Percentiles rank a stretch among this genome's conserved stretches.
Conservation (phyloP, 2,329 filamentous ascomycete genomes). For the Colletotrichum caudatum region DNA sequence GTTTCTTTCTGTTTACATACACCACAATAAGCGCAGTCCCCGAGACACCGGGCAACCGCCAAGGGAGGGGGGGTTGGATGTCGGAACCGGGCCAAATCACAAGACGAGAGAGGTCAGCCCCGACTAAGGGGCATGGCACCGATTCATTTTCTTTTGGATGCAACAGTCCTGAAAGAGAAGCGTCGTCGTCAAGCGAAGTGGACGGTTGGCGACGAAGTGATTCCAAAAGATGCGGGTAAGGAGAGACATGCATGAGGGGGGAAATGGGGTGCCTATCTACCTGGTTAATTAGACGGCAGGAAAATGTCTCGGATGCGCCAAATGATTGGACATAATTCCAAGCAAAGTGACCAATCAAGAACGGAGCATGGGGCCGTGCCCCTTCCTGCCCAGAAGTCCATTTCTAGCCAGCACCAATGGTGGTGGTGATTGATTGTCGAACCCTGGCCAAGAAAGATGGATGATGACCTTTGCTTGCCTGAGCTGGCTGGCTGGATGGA, state of each 20-base stretch:
- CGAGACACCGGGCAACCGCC: conserved; percentile 10
- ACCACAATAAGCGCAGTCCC: conserved; percentile 3
- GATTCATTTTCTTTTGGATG: conserved; percentile 21
- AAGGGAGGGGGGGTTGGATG: neutral
- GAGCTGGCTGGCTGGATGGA: conserved; percentile 2
- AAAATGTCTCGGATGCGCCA: conserved; percentile 36
- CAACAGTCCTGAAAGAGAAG: conserved; percentile 21
- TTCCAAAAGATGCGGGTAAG: conserved; percentile 45
- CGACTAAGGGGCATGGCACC: conserved; percentile 25
- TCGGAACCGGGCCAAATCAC: conserved; percentile 11
- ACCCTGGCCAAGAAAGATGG: neutral
- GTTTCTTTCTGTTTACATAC: neutral
- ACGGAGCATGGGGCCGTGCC: conserved; percentile 42
- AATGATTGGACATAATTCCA: conserved; percentile 40
- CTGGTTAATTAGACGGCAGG: conserved; percentile 5
- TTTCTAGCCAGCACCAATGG: conserved; percentile 27
- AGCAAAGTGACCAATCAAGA: conserved; percentile 38
- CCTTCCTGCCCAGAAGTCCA: conserved; percentile 33
- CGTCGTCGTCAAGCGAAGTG: conserved; percentile 26
- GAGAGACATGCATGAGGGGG: conserved; percentile 49
- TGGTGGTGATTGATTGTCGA: neutral
- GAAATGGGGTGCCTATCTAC: conserved; percentile 15
- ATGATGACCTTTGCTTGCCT: neutral
- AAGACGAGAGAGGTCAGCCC: conserved; percentile 28
- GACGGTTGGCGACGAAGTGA: conserved; percentile 33